Conservation (phyloP, 2,329 filamentous ascomycete genomes). For the Botryotinia convoluta region DNA sequence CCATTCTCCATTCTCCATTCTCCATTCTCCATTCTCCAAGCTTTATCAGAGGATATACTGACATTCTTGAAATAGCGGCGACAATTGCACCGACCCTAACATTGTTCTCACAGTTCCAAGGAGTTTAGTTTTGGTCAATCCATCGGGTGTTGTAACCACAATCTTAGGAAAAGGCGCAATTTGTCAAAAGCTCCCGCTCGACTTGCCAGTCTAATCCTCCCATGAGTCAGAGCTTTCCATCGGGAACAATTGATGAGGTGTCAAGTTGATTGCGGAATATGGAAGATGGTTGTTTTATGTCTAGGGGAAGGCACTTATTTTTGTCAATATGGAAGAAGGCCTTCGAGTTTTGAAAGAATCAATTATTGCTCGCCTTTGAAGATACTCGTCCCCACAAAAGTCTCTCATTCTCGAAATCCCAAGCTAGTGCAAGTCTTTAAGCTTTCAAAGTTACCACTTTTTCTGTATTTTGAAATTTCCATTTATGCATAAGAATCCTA, state of each 20-base stretch:
- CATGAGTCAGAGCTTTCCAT: background rate
- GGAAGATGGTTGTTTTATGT: background rate
- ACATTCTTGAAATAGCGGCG: background rate
- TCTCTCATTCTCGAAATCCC: background rate
- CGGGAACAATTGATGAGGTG: background rate
- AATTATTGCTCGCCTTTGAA: too few relatives aligned
- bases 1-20: too few relatives aligned
- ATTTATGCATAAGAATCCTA: background rate
- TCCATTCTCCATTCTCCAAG: too few relatives aligned
- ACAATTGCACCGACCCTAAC: background rate
- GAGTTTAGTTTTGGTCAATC: background rate
- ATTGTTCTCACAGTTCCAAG: background rate
- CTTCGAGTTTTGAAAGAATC: too few relatives aligned
- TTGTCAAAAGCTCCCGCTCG: background rate
- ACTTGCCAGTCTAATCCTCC: background rate
- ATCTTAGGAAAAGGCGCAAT: background rate
- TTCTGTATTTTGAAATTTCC: background rate
- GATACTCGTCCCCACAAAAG: too few relatives aligned
- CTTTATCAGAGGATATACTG: background rate
- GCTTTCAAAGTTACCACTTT: rapidly evolving
- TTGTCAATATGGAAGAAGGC: too few relatives aligned
- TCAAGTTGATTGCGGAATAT: background rate
- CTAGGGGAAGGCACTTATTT: rapidly evolving
- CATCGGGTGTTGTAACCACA: background rate
- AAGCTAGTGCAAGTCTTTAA: background rate